Conservation (phyloP, 768 basidiomycete species). For the Psilocybe tampanensis region DNA sequence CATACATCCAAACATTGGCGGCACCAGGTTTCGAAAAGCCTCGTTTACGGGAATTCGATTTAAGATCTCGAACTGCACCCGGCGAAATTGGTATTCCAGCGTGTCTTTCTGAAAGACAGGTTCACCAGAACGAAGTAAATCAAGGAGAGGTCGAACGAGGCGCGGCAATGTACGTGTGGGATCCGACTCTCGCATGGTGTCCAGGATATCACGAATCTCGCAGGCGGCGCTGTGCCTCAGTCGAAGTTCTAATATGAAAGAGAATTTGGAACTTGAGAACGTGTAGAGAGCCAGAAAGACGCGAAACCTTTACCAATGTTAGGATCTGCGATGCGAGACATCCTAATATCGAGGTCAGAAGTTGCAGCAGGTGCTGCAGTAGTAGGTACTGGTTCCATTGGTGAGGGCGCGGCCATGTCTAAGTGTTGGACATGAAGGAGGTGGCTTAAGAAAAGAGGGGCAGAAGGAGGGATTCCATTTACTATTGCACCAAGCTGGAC, state of each 20-base stretch:
- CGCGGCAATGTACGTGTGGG: slow-evolving; percentile 68
- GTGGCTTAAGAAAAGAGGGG: neutral
- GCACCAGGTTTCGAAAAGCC: slow-evolving; percentile 66
- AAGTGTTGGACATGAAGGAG: slow-evolving; percentile 9
- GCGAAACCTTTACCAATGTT: slow-evolving; percentile 54
- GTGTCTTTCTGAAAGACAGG: slow-evolving; percentile 68
- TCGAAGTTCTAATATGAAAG: slow-evolving; percentile 55
- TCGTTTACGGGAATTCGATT: slow-evolving; percentile 87
- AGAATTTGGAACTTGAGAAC: too few species aligned
- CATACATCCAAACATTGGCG: slow-evolving; percentile 76
- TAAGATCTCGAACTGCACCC: slow-evolving; percentile 84
- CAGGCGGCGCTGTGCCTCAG: slow-evolving; percentile 70
- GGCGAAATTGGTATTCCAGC: slow-evolving; percentile 80
- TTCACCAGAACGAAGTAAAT: slow-evolving; percentile 70
- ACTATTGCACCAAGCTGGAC: neutral
- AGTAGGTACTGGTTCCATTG: slow-evolving; percentile 33
- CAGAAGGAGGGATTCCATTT: neutral
- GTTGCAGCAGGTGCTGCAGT: slow-evolving; percentile 34
- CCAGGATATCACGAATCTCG: slow-evolving; percentile 82
- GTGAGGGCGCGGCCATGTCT: slow-evolving; percentile 34
- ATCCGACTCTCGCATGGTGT: slow-evolving; percentile 77
- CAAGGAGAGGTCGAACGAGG: slow-evolving; percentile 73
- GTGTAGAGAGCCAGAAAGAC: too few species aligned
- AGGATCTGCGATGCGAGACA: slow-evolving; percentile 75
- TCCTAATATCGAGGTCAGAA: slow-evolving; percentile 70